Conservation (phyloP, 768 basidiomycete species). For the Suillus americanus region DNA sequence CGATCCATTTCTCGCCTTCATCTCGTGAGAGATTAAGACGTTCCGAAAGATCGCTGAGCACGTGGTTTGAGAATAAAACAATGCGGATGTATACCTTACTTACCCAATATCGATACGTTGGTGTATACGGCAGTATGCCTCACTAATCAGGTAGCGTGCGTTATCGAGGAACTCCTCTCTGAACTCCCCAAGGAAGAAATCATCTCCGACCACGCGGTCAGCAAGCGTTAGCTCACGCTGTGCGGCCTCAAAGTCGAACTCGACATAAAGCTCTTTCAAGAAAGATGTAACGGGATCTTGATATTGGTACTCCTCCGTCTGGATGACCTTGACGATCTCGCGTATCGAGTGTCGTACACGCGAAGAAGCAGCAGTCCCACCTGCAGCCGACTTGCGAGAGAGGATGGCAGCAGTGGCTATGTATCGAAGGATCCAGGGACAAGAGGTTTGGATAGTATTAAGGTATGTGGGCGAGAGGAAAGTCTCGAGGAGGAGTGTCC, state of each 20-base stretch:
- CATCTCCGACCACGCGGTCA: conserved; percentile 81
- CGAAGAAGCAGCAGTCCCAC: conserved; percentile 50
- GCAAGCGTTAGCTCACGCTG: conserved; percentile 78
- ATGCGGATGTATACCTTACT: conserved; percentile 18
- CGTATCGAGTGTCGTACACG: conserved; percentile 86
- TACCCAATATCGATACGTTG: conserved; percentile 87
- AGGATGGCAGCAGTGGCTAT: conserved; percentile 91
- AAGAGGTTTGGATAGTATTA: conserved; percentile 96
- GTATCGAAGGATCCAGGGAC: conserved; percentile 93
- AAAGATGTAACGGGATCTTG: conserved; percentile 91
- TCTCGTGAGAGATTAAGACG: conserved; percentile 90
- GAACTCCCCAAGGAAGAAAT: conserved; percentile 93
- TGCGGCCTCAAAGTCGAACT: conserved; percentile 96
- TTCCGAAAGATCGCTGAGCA: conserved; percentile 80
- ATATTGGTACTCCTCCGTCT: conserved; percentile 96
- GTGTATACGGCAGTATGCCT: conserved; percentile 98
- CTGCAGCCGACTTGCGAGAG: conserved; percentile 71
- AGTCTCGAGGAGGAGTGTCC: conserved; percentile 89
- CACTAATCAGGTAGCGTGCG: conserved; percentile 92
- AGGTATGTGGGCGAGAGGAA: conserved; percentile 97
- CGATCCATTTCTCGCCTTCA: conserved; percentile 99
- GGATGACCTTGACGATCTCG: conserved; percentile 91
- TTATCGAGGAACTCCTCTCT: conserved; percentile 96
- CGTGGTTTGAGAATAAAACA: conserved; percentile 1
- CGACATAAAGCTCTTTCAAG: conserved; percentile 89